Percentiles rank a stretch among this genome's conserved stretches.
Evolutionary conservation across 2,329 filamentous ascomycete species (phyloP).

Genomic region (Cladophialophora yegresii): DNA sequence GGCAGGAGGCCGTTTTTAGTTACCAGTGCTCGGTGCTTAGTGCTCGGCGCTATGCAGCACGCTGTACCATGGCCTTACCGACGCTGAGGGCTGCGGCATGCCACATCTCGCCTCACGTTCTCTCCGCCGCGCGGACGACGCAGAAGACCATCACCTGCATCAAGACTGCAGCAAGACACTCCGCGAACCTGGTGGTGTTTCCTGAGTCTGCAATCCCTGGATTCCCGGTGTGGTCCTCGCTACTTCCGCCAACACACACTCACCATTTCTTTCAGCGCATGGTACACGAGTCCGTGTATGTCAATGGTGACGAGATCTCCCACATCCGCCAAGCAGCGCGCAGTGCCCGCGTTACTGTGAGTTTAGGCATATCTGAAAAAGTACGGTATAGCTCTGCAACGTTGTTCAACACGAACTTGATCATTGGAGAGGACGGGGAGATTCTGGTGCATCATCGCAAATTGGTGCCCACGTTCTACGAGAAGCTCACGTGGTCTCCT

Average conservation of each 20-base stretch:
- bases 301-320: slow-evolving; percentile 51
- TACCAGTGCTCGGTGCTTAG: background rate
- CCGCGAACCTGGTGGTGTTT: slow-evolving; percentile 56
- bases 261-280: slow-evolving; percentile 55
- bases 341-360: slow-evolving; percentile 46
- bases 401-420: slow-evolving; percentile 56
- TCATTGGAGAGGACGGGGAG: slow-evolving; percentile 50
- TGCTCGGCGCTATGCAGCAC: background rate
- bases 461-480: slow-evolving; percentile 59
- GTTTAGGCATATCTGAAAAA: slow-evolving; percentile 56
- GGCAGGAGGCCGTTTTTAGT: slow-evolving; percentile 8
- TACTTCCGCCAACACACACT: slow-evolving; percentile 49
- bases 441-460: slow-evolving; percentile 58
- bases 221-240: slow-evolving; percentile 56
- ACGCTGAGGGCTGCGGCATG: slow-evolving; percentile 37
- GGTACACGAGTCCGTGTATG: slow-evolving; percentile 49
- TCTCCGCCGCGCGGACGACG: slow-evolving; percentile 51
- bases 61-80: slow-evolving; percentile 38
- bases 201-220: slow-evolving; percentile 58
- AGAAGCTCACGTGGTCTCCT: slow-evolving; percentile 58
- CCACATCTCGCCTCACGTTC: slow-evolving; percentile 51
- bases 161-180: slow-evolving; percentile 46
- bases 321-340: slow-evolving; percentile 47
- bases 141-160: slow-evolving; percentile 53
- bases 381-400: slow-evolving; percentile 48